A percentile compares a stretch with the other conserved stretches of the same genome.
Conservation (phyloP, 129 eudicot genomes). For the Chrysanthemum makinoi region DNA sequence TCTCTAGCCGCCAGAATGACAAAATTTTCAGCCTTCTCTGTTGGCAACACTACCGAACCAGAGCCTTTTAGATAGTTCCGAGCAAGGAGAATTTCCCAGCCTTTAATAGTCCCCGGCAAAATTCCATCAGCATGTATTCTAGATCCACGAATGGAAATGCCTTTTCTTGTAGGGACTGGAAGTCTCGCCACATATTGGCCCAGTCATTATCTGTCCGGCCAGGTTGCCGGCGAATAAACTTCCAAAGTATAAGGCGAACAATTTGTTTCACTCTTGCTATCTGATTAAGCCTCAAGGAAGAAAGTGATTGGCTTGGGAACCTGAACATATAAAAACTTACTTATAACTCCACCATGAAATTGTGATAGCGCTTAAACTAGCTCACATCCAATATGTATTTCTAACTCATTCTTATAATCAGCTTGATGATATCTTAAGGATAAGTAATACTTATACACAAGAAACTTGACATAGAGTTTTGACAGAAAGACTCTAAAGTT, state of each 20-base stretch:
- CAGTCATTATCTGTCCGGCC: slow-evolving; percentile 81
- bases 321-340: slow-evolving; percentile 40
- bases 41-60: slow-evolving; percentile 67
- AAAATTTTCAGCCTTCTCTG: slow-evolving; percentile 84
- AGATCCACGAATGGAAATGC: slow-evolving; percentile 87
- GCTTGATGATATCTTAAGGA: no score
- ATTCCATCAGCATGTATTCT: slow-evolving; percentile 83
- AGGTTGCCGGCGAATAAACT: slow-evolving; percentile 78
- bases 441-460: no score
- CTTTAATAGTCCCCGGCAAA: slow-evolving; percentile 92
- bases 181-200: slow-evolving; percentile 93
- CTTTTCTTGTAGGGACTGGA: slow-evolving; percentile 80
- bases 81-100: slow-evolving; percentile 97
- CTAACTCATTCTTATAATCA: slow-evolving; percentile 14
- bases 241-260: slow-evolving; percentile 87
- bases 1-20: slow-evolving; percentile 95
- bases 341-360: slow-evolving; percentile 11
- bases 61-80: slow-evolving; percentile 79
- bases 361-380: slow-evolving; percentile 9
- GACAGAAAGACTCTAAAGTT: no score
- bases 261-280: slow-evolving; percentile 89
- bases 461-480: no score
- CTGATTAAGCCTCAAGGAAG: slow-evolving; percentile 63
- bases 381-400: background rate
- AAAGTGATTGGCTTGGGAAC: slow-evolving; percentile 89